Evolutionary conservation across 805 yeast species (phyloP).

Genomic region (Starmerella scarabaei): DNA sequence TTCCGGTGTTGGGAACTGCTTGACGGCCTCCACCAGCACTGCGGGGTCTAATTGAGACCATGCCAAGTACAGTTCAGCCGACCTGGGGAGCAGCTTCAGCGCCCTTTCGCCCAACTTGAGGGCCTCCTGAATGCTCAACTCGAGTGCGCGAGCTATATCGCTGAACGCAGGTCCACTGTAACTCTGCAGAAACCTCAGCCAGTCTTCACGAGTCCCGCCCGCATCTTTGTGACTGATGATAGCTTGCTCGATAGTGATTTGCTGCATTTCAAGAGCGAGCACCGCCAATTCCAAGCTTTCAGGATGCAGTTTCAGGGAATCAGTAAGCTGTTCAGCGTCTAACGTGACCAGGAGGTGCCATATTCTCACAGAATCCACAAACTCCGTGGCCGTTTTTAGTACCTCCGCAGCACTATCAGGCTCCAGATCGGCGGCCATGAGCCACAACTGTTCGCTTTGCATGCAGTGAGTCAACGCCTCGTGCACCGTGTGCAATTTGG

Average conservation of each 20-base stretch:
- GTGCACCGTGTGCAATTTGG: slow-evolving; percentile 48
- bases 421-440: slow-evolving; percentile 47
- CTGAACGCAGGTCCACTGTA: not conserved
- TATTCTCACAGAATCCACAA: slow-evolving; percentile 2
- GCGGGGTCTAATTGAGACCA: slow-evolving; percentile 1
- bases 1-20: slow-evolving; percentile 1
- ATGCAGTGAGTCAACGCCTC: slow-evolving; percentile 63
- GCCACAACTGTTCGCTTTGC: slow-evolving; percentile 51
- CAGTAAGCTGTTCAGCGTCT: not conserved
- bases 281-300: not conserved
- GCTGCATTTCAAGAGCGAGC: not conserved
- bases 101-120: not conserved
- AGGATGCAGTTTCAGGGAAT: slow-evolving; percentile 2
- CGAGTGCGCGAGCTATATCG: not conserved
- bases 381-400: slow-evolving; percentile 49
- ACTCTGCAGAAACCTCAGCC: not conserved
- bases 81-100: not conserved
- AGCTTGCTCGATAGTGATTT: too few species aligned
- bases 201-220: not conserved
- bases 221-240: too few species aligned
- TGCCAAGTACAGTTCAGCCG: not conserved
- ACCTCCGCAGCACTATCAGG: slow-evolving; percentile 40
- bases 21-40: not conserved
- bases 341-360: slow-evolving; percentile 5
- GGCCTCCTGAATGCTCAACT: not conserved